A percentile compares a stretch with the other conserved stretches of the same genome.
phyloP scores from a whole-genome alignment of 108 stramenopile genomes.

The Skeletonema grethae region DNA sequence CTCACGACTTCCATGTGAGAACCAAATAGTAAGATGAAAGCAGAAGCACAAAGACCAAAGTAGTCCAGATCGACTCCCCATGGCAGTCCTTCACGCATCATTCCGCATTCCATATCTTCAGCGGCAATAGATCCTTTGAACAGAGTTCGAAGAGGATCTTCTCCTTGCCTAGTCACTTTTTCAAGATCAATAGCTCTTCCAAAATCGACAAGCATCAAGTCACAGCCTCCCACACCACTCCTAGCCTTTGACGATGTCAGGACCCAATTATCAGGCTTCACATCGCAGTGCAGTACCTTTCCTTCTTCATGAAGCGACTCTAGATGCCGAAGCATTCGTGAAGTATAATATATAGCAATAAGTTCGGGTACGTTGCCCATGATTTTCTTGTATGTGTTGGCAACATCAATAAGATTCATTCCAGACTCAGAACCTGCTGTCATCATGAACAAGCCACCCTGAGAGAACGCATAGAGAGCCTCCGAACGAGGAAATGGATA shows the following conservation, averaged over 20 bases:
- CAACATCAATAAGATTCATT: constrained; percentile 74
- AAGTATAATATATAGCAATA: constrained; percentile 73
- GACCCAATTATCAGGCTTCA: constrained; percentile 88
- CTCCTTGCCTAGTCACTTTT: constrained; percentile 14
- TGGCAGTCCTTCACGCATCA: constrained; percentile 65
- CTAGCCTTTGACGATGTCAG: constrained; percentile 39
- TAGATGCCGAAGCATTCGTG: constrained; percentile 66
- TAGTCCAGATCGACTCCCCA: constrained; percentile 85
- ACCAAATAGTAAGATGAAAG: constrained; percentile 73
- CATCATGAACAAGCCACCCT: constrained; percentile 77
- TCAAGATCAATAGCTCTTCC: constrained; percentile 73
- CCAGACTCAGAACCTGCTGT: constrained; percentile 74
- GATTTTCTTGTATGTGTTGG: constrained; percentile 65
- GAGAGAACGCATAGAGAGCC: constrained; percentile 62
- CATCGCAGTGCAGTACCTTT: constrained; percentile 83
- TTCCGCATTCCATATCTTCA: constrained; percentile 70
- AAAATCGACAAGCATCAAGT: constrained; percentile 84
- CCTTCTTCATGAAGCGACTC: constrained; percentile 75
- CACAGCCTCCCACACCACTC: constrained; percentile 45
- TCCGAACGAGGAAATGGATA: constrained; percentile 65
- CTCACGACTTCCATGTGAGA: constrained; percentile 58
- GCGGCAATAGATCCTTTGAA: constrained; percentile 58
- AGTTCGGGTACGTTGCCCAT: constrained; percentile 71
- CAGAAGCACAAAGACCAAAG: constrained; percentile 67
- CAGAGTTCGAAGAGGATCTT: constrained; percentile 40